Evolutionary conservation across 495 filamentous ascomycete species (phyloP).

Genomic region (Neurospora pannonica): DNA sequence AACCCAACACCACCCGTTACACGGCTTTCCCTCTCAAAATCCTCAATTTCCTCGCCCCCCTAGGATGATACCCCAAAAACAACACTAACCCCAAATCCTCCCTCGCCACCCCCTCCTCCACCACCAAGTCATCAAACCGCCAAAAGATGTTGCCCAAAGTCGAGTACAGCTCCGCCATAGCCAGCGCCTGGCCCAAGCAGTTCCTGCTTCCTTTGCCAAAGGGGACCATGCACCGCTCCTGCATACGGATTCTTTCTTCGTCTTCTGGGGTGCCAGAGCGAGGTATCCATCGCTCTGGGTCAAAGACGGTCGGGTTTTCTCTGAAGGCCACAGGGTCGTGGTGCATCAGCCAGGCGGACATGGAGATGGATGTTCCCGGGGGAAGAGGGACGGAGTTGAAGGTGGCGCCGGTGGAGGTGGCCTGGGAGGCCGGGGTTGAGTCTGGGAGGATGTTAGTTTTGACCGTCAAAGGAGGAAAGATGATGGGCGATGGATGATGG

Average conservation of each 20-base stretch:
- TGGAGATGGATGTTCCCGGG: constrained; percentile 6
- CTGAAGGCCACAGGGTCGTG: constrained; percentile 30
- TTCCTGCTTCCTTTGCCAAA: constrained; percentile 36
- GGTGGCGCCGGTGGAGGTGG: constrained; percentile 13
- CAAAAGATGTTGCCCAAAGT: constrained; percentile 34
- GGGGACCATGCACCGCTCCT: constrained; percentile 31
- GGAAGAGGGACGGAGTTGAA: constrained; percentile 14
- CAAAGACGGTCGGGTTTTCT: constrained; percentile 25
- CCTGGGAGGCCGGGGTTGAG: constrained; percentile 12
- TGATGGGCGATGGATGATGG: too few relatives aligned
- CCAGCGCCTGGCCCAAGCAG: constrained; percentile 42
- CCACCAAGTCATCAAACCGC: constrained; percentile 5
- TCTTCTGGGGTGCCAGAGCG: neutral
- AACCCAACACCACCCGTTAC: neutral
- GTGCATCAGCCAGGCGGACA: constrained; percentile 25
- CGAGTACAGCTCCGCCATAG: constrained; percentile 37
- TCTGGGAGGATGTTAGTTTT: neutral
- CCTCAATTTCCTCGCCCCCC: neutral
- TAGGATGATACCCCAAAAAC: constrained; percentile 10
- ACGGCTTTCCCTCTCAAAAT: neutral
- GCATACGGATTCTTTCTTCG: constrained; percentile 16
- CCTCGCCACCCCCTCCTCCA: neutral
- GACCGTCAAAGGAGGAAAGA: too few relatives aligned
- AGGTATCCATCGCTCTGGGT: constrained; percentile 38
- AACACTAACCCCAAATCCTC: constrained; percentile 5